Base-by-base conservation (phyloP, 805 yeast species). In the Wickerhamiella kurtzmanii region DNA sequence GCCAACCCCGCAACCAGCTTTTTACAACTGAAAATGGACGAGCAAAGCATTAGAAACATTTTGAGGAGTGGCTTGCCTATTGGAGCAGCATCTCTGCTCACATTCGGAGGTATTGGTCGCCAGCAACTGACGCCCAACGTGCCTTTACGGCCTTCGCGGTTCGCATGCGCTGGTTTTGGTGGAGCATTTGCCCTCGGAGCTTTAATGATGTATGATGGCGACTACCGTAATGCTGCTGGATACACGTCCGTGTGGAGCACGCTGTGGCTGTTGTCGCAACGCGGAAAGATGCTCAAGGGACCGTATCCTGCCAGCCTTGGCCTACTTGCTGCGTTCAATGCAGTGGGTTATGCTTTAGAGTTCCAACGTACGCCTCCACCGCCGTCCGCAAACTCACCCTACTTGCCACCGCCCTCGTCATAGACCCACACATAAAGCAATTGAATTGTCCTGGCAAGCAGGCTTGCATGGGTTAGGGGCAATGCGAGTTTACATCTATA, bases 131-230 rank as follows among this genome's bases (percentile, higher is more conserved):
- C 40, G 22, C 46, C 48, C 42, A 47, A 48, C 41, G 42, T 43
- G 28, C 43, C 43, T 3, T 47, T 54, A 9, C 41, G 48, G 18
- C 60, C 59, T 4, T 43, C 51, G 17, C 50, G 46, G 41, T 19
- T 51, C 43, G 48, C 55, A 11, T 47, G 47, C 22, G 58, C 53
- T 4, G 56, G 53, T 2, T 57, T 57, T 41, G 61, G 61, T 3
- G 55, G 53, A 1, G 58, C 58, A 15, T 56, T 47, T 18, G 58
- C 53, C n/a, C 45, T 54, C 18, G 61, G 61, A 18, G 47, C 61
- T 11, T 53, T 28, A 43, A 57, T 57, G 59, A 56, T 57, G 50
- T 32, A 47, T 40, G 61, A 57, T 48, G 59, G 59, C 37, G 61
- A 57, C 50, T 51, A 51, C 40, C 52, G 54, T 36, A 56, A 57